Base-by-base conservation (phyloP, 1,139 yeast species). In the Sugiyamaella pinicola region DNA sequence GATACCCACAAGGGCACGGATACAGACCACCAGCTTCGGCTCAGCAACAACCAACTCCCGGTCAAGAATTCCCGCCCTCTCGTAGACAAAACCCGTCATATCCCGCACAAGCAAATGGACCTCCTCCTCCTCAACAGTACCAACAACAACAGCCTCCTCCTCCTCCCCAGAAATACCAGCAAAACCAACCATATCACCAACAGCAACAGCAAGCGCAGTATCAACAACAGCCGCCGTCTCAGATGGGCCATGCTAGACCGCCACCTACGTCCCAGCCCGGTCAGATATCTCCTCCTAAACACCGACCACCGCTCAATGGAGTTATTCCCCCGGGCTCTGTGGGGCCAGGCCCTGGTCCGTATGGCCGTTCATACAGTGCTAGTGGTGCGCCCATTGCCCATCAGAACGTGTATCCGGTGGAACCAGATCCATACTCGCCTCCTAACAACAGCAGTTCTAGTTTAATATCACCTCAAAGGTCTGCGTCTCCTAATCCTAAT, bases 361-460 rank as follows among this genome's bases (percentile, higher is more conserved):
- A 51, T 28, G 39, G 54, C 38, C 45, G 53, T 4, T 43, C 47
- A 4, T 35, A 43, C 10, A 42, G 39, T 35, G 39, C 39, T 35
- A 35, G 39, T 12, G 15, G 15, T 35, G 21, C 39, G 4, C 13
- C 19, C 18, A 35, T 18, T 7, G 15, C 15, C 12, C 34, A 8
- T 31, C 34, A 31, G 12, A 31, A n/a, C 13, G 12, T 8, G 15
- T 35, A 35, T 18, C 21, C 46, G 13, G 57, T 61, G 4, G 61
- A 57, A 18, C 64, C 65, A 2, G 63, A 61, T 37, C 53, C 51
- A 8, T 22, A 44, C 9, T 29, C 42, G 12, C 28, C 51, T 17
- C 42, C 47, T 12, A 24, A 42, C 12, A 47, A 43, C 43, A 26
- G 31, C 9, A 47, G 48, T 13, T 50, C 48, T 22, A 40, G 47